Evolutionary conservation across 257 asterid genomes (phyloP), one percentile per base, ranked within the genome.

Genomic region (Jasminum sambac): DNA sequence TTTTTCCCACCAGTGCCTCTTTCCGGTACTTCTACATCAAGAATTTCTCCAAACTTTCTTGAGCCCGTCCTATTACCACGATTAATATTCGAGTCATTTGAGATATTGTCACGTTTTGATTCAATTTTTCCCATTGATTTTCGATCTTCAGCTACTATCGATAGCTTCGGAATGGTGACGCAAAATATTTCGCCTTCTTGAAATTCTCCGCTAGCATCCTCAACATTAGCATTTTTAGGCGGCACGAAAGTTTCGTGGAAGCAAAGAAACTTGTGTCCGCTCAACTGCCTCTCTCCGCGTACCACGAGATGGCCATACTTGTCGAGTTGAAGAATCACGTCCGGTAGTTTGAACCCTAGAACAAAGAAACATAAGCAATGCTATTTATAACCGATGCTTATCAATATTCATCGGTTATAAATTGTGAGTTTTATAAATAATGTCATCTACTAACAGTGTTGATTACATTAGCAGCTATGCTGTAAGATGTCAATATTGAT

Each of bases 261-360:
- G 67, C 55, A 69, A 37, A 80, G 16, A 75, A 62, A 76, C 73
- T 80, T 76, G 77, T 73, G 79, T 11, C 67, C 77, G 4, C 25
- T 72, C 24, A 76, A 39, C 42, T 80, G 79, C 24, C 2, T 72
- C 74, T 73, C 59, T 11, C 84, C 84, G 2, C 84, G 84, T 12
- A 80, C 84, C 6, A 76, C 84, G 6, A 80, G 72, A 14, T 73
- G 79, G 0, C 84, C 84, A 48, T 76, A 73, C 37, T 76, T 80
- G 23, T 80, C 77, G 60, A 76, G 50, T 63, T 48, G 78, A 44
- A 80, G 62, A 2, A 55, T 65, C 55, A 80, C 63, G 11, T 80
- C 67, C 16, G 64, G 36, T 0, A 70, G 69, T 37, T 76, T 74
- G 30, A 80, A 80, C 41, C 84, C 84, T 80, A 16, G 5, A 41